These are phyloP conservation scores for Heritiera fomes DNA, from an alignment of 345 rosid species.

Conservation along the genomic window DNA sequence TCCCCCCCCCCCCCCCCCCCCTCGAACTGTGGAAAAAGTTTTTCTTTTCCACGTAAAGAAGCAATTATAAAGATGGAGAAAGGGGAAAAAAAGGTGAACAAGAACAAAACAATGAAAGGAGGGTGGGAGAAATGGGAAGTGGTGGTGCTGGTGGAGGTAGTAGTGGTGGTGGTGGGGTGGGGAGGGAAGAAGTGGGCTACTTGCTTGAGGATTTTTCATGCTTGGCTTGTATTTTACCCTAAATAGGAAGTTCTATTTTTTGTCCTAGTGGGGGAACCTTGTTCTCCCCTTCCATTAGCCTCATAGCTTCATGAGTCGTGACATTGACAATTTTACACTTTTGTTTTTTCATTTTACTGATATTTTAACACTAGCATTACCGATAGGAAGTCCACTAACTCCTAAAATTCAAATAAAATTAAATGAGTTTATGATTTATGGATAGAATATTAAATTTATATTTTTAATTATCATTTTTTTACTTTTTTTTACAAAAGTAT, in stretches of 20 bases:
- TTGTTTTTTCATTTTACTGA: background rate
- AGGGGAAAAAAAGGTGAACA: slow-evolving; percentile 7
- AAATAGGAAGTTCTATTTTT: slow-evolving; percentile 29
- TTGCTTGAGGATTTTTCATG: background rate
- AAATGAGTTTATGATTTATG: background rate
- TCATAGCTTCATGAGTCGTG: background rate
- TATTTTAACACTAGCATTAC: background rate
- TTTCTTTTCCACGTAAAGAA: slow-evolving; percentile 44
- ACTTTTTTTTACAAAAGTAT: too few relatives aligned
- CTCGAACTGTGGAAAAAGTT: slow-evolving; percentile 50
- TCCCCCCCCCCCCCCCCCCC: background rate
- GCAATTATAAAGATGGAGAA: slow-evolving; percentile 42
- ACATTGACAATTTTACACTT: slow-evolving; percentile 19
- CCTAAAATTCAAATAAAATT: background rate
- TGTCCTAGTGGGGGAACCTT: slow-evolving; percentile 27
- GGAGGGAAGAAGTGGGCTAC: slow-evolving; percentile 25
- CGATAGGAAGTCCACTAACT: background rate
- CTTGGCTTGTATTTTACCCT: slow-evolving; percentile 30
- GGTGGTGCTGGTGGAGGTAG: background rate
- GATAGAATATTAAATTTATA: background rate
- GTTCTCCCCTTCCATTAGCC: slow-evolving; percentile 10
- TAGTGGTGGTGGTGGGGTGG: background rate
- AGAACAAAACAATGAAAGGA: background rate
- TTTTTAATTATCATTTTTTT: background rate
- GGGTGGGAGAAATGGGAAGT: background rate